Percentiles rank a stretch among this genome's conserved stretches.
These are phyloP conservation scores for Streptanthus diversifolius DNA, from an alignment of 345 rosid species.

Conservation along the genomic window DNA sequence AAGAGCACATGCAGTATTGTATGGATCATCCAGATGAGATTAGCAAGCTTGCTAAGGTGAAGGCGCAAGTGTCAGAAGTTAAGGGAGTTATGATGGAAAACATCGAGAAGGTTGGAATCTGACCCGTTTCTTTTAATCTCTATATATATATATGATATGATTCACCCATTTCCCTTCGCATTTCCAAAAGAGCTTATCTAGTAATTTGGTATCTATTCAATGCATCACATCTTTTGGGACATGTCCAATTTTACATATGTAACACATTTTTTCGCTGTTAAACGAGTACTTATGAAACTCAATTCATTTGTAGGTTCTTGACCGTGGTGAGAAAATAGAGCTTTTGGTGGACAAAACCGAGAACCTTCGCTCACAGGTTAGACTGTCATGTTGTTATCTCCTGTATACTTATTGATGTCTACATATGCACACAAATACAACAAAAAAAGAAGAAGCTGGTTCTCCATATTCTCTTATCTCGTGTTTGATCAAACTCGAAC, in stretches of 20 bases:
- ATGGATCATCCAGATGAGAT: conserved; percentile 95
- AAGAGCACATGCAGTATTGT: conserved; percentile 94
- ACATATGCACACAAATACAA: neutral
- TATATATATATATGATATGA: neutral
- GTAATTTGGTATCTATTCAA: neutral
- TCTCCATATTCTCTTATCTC: neutral
- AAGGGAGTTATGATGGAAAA: conserved; percentile 99
- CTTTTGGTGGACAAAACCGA: conserved; percentile 97
- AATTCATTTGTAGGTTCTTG: conserved; percentile 67
- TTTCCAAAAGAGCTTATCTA: neutral
- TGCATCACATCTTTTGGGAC: neutral
- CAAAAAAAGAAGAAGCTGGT: neutral
- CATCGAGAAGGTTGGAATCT: conserved; percentile 73
- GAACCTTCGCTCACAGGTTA: conserved; percentile 93
- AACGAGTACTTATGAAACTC: neutral
- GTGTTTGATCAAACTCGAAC: conserved; percentile 1
- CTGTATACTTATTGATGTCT: neutral
- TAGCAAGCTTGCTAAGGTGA: conserved; percentile 95
- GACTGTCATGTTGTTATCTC: neutral
- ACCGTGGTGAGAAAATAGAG: conserved; percentile 99
- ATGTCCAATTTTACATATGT: neutral
- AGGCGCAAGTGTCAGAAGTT: conserved; percentile 97
- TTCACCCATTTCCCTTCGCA: neutral
- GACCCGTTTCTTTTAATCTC: neutral
- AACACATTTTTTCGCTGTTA: neutral